Evolutionary conservation across 306 rosid genomes (phyloP), one percentile per base, ranked within the genome.

Genomic region (Prunus mira): DNA sequence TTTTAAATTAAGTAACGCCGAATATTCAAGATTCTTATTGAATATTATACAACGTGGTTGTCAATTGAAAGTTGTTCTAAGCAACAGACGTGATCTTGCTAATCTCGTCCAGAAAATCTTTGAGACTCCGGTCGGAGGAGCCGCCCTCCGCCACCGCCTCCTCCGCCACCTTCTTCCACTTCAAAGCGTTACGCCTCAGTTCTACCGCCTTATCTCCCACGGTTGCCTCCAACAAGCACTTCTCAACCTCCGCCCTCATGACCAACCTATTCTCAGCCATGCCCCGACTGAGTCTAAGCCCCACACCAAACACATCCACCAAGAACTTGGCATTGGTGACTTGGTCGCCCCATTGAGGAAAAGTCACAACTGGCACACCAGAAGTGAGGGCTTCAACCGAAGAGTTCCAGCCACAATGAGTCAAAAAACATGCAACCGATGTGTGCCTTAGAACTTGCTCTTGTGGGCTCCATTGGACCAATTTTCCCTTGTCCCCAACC

Each of bases 271-370:
- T 75, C 3, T 75, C 85, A 1, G 82, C 83, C 12, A 49, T 83
- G 0, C 88, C 88, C 5, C 83, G 77, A 4, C 85, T 71, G 85
- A 88, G 51, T 61, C 85, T 66, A 13, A 81, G 58, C 0, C 83
- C 89, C 27, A 84, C 84, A 18, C 69, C 70, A 27, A 78, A 81
- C 28, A 64, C 91, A 57, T 88, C 96, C 0, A 90, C 93, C 71
- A 92, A 27, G 69, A 80, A 87, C 78, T 88, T 90, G 0, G 96
- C 92, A 28, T 90, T 86, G 1, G 93, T 90, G 3, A 86, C 86
- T 65, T 92, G 97, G 68, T 92, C 97, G 0, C 97, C 97, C 96
- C 96, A 92, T 18, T 91, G 89, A 0, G 97, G 93, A 71, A 92
- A 92, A 0, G 96, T 83, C 45, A 92, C 56, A 62, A 90, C 66